Evolutionary conservation across 371 early-diverging fungal genomes (phyloP).

Genomic region (Mucor ambiguus): DNA sequence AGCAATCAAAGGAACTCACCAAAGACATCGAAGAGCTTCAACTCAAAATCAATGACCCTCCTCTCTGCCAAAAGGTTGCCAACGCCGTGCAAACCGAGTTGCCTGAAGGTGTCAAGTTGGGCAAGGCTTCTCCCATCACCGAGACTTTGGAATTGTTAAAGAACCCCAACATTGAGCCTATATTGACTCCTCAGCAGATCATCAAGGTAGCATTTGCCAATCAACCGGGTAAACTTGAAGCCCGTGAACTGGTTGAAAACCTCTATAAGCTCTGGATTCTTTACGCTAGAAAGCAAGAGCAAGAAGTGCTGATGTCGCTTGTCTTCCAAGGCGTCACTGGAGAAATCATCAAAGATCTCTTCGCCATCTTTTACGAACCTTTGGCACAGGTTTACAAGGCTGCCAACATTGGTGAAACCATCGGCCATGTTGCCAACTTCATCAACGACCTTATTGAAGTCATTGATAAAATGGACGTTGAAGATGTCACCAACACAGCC

Average conservation of each 20-base stretch:
- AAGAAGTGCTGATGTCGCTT: slow-evolving; percentile 56
- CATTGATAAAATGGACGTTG: slow-evolving; percentile 49
- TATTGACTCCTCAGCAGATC: slow-evolving; percentile 46
- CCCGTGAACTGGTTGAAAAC: slow-evolving; percentile 37
- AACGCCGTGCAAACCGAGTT: slow-evolving; percentile 53
- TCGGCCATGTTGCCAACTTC: slow-evolving; percentile 60
- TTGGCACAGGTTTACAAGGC: slow-evolving; percentile 68
- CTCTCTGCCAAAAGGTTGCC: slow-evolving; percentile 57
- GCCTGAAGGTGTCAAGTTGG: slow-evolving; percentile 10
- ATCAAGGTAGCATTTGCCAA: slow-evolving; percentile 32
- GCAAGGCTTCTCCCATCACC: slow-evolving; percentile 6
- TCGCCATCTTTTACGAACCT: slow-evolving; percentile 69
- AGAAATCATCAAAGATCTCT: slow-evolving; percentile 62
- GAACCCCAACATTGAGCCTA: slow-evolving; percentile 46
- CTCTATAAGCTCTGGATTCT: slow-evolving; percentile 54
- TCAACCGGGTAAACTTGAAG: slow-evolving; percentile 24
- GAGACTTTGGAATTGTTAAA: slow-evolving; percentile 48
- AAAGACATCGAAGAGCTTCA: slow-evolving; percentile 57
- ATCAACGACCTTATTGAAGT: slow-evolving; percentile 61
- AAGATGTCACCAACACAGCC: slow-evolving; percentile 36
- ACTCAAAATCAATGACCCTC: slow-evolving; percentile 46
- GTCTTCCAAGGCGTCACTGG: slow-evolving; percentile 68
- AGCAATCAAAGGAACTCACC: slow-evolving; percentile 51
- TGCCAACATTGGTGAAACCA: slow-evolving; percentile 65
- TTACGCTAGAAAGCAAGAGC: slow-evolving; percentile 57